Base-by-base conservation (phyloP, 495 filamentous ascomycete genomes). In the Penicillium mononematosum region DNA sequence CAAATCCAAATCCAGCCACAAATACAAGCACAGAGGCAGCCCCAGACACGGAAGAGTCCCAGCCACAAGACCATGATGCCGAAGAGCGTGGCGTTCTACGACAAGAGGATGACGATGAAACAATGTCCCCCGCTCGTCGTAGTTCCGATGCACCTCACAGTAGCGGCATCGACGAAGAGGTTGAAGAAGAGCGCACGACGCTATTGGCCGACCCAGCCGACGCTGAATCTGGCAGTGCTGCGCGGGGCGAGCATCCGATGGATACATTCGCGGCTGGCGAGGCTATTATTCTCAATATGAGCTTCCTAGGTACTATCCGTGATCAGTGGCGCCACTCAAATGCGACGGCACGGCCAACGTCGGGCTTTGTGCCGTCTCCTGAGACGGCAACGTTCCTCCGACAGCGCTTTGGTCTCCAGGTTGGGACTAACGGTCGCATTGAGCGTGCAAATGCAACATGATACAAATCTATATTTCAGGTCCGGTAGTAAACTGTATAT, bases 1-100 rank as follows among this genome's bases (percentile, higher is more conserved):
- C 56, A 14, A 55, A 56, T 25, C 16, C 63, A 29, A 53, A 39
- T 45, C 6, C 60, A 58, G 47, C 52, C 5, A 39, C 57, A n/a
- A 50, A 46, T 42, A 19, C 60, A 58, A 51, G 48, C 5, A 44
- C 58, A 14, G 53, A 51, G 24, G 16, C 53, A 54, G 25, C 4
- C 14, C 9, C 56, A 54, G 42, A 34, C 19, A 31, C 56, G 12
- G 58, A 42, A 4, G 41, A 45, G 25, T 46, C 58, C 7, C 44
- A 66, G 24, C 57, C 48, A 4, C 89, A 93, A 65, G 88, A 92
- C 62, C 80, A 85, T 63, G 91, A 95, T 70, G 79, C 88, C 1
- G 91, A 96, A 70, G 90, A 95, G 69, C 82, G 87, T n/a, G 90
- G 90, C 3, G 71, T 92, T 22, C 67, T 84, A 24, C 77, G 86